These are phyloP conservation scores for Linum usitatissimum DNA, from an alignment of 345 rosid genomes.

Conservation along the genomic window DNA sequence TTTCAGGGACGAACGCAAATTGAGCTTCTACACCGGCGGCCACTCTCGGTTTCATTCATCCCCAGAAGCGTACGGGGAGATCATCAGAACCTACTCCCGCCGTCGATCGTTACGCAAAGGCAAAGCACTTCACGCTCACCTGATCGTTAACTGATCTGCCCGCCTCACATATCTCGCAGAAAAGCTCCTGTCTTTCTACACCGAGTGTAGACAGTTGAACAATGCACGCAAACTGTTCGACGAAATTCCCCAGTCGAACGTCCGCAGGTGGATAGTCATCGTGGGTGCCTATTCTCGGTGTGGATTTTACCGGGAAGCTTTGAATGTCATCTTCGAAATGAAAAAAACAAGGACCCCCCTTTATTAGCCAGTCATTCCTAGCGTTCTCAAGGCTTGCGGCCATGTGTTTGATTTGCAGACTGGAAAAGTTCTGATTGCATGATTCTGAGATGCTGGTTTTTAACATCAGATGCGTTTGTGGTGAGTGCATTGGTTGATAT, in stretches of 20 bases:
- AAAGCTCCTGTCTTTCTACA: conserved; percentile 44
- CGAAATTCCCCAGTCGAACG: conserved; percentile 39
- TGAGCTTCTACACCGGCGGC: conserved; percentile 2
- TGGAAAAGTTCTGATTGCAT: conserved; percentile 43
- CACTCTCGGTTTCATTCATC: conserved; percentile 28
- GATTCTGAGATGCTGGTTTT: conserved; percentile 35
- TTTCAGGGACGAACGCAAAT: conserved; percentile 9
- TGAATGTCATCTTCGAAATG: conserved; percentile 42
- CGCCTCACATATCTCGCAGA: conserved; percentile 28
- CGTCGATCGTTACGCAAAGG: conserved; percentile 30
- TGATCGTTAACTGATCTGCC: conserved; percentile 34
- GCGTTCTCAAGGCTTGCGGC: conserved; percentile 62
- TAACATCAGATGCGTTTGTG: conserved; percentile 41
- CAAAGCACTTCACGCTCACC: conserved; percentile 44
- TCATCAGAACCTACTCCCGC: conserved; percentile 27
- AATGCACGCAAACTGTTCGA: conserved; percentile 64
- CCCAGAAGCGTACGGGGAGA: conserved; percentile 22
- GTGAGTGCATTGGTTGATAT: conserved; percentile 59
- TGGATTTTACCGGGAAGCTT: conserved; percentile 46
- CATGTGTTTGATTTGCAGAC: conserved; percentile 33
- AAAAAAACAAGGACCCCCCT: conserved; percentile 27
- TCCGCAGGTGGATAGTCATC: conserved; percentile 40
- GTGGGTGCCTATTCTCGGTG: conserved; percentile 45
- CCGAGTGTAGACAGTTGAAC: conserved; percentile 24
- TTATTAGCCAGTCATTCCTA: conserved; percentile 45